Evolutionary conservation across 2,329 filamentous ascomycete species (phyloP), one percentile per base, ranked within the genome.

Genomic region (Microcyclospora pomicola): DNA sequence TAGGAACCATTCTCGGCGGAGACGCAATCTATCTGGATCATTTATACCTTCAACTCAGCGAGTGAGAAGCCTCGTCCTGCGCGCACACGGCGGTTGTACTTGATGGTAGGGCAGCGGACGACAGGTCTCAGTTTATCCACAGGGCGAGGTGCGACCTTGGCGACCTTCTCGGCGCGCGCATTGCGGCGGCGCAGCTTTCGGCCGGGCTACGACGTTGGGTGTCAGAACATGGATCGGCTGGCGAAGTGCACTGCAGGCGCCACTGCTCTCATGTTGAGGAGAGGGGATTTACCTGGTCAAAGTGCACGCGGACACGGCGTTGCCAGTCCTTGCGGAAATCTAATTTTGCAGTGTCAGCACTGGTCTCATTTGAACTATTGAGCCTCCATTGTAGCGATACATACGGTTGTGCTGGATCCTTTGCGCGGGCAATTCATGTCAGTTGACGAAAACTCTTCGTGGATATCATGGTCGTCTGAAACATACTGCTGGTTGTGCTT

Each of bases 281-380:
- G 59, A 65, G 65, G 69, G 68, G 64, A 68, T 62, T 72, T 88
- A 93, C 88, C 86, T 96, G 91, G 77, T 98, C 86, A 75, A 98
- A 98, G 78, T 98, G 91, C 71, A 84, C 83, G 72, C 86, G 84
- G 65, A 98, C 91, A 73, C 87, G 84, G 73, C 86, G 84, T 72
- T 96, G 87, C 91, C 91, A 98, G 77, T 98, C 87, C 85, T 94
- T 95, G 73, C 85, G 87, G 84, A 94, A 94, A 68, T 95, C 83
- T 91, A 62, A 48, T 51, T 24, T 19, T n/a, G 31, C 19, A 53
- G 39, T 42, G 48, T 62, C 50, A 62, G 56, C 47, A 49, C 46
- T 41, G 40, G 14, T 5, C n/a, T 35, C 28, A 19, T 15, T 29
- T 11, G 7, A 13, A 27, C n/a, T 2, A 27, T 12, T 7, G 10